phyloP scores from a whole-genome alignment of 441 rosid species.

The Populus hybrid region DNA sequence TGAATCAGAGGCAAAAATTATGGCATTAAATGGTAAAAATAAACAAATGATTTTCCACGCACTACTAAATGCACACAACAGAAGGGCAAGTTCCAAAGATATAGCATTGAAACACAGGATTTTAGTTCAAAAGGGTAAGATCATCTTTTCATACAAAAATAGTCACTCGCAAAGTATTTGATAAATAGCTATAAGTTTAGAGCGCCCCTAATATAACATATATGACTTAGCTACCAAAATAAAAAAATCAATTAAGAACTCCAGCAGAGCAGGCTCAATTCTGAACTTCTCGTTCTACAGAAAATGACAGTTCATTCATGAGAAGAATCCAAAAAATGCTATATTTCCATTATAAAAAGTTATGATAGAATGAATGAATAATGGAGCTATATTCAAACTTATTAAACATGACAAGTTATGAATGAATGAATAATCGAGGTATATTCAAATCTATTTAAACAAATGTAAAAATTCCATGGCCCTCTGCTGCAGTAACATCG shows the following conservation, averaged over 20 bases:
- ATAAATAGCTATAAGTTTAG: neutral
- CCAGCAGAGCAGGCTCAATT: neutral
- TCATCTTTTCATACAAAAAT: neutral
- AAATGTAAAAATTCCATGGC: neutral
- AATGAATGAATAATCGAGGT: neutral
- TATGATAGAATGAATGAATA: neutral
- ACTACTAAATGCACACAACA: neutral
- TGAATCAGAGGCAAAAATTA: neutral
- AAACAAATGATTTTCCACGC: neutral
- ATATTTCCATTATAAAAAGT: no score
- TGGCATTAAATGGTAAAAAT: neutral
- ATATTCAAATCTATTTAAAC: neutral
- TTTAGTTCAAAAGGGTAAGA: neutral
- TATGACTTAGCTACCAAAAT: neutral
- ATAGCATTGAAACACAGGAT: neutral
- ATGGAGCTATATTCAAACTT: neutral
- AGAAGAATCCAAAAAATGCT: no score
- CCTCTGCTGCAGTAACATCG: neutral
- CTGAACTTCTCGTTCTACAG: neutral
- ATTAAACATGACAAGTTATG: neutral
- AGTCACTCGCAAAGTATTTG: neutral
- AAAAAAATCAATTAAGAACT: neutral
- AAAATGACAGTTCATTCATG: no score
- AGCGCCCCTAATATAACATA: neutral
- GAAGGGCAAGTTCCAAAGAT: neutral